Evolutionary conservation across 2,329 filamentous ascomycete species (phyloP).

Genomic region (Monosporascus sp.): DNA sequence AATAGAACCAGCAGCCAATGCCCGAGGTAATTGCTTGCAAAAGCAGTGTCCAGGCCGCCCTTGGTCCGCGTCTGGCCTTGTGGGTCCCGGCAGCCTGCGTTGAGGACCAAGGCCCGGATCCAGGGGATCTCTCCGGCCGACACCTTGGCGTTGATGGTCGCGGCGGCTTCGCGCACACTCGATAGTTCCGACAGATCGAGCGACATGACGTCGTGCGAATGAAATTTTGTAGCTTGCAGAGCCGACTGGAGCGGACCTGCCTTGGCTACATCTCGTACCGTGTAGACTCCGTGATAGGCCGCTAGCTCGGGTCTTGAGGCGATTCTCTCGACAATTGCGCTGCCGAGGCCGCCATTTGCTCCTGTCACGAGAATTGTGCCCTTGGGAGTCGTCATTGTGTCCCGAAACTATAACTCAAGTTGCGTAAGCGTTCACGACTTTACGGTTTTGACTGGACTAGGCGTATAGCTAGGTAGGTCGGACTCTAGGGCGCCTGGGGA

Average conservation of each 20-base stretch:
- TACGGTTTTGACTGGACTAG: no score
- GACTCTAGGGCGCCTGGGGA: no score
- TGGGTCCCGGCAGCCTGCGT: neutral
- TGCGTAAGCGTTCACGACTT: no score
- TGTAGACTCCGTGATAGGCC: neutral
- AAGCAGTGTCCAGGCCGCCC: neutral
- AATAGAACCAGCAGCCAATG: neutral
- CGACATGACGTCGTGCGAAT: neutral
- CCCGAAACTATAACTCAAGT: no score
- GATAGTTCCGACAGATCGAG: neutral
- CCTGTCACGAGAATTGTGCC: neutral
- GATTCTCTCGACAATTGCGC: neutral
- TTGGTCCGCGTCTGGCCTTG: neutral
- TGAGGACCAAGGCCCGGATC: no score
- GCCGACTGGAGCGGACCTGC: neutral
- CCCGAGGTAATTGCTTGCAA: neutral
- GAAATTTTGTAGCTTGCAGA: neutral
- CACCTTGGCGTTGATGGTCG: neutral
- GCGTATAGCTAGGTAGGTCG: no score
- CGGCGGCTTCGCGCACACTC: neutral
- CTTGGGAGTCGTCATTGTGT: neutral
- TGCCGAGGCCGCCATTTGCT: neutral
- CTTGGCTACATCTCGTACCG: neutral
- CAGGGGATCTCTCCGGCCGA: no score
- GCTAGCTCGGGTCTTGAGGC: neutral